These are phyloP conservation scores for Hypoxylon sp. DNA, from an alignment of 2,329 filamentous ascomycete species.

Conservation along the genomic window DNA sequence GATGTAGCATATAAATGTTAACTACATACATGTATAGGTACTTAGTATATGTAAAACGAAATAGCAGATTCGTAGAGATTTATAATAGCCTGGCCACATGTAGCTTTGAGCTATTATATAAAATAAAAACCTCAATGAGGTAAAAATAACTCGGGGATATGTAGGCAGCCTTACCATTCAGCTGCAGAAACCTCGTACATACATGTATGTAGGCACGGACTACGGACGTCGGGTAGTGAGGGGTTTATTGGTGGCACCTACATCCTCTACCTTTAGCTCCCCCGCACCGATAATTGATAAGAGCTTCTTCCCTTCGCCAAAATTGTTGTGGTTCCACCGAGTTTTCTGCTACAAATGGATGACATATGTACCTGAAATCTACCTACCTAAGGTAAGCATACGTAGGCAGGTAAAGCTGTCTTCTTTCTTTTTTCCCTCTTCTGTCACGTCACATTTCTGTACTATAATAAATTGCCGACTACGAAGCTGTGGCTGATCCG, in stretches of 20 bases:
- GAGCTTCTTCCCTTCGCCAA: conserved; percentile 37
- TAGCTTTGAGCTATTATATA: neutral
- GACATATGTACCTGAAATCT: conserved; percentile 17
- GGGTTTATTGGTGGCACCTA: conserved; percentile 43
- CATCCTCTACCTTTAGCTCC: conserved; percentile 26
- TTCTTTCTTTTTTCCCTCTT: conserved; percentile 12
- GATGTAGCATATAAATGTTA: no score
- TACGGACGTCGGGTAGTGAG: conserved; percentile 35
- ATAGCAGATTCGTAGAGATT: neutral
- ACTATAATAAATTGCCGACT: conserved; percentile 14
- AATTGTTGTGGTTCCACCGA: conserved; percentile 18
- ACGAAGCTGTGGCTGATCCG: conserved; percentile 17
- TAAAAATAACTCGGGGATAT: conserved; percentile 33
- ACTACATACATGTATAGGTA: neutral
- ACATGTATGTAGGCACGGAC: conserved; percentile 30
- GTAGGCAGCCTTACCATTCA: conserved; percentile 36
- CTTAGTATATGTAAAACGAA: conserved; percentile 9
- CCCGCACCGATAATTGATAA: conserved; percentile 45
- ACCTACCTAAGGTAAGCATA: conserved; percentile 11
- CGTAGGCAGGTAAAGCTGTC: conserved; percentile 30
- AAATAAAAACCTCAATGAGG: conserved; percentile 30
- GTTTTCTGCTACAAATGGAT: conserved; percentile 10
- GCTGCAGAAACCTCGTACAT: conserved; percentile 24
- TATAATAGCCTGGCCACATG: neutral
- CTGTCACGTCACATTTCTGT: conserved; percentile 33